Evolutionary conservation across 2,329 filamentous ascomycete species (phyloP).

Genomic region (Tolypocladium sp.): DNA sequence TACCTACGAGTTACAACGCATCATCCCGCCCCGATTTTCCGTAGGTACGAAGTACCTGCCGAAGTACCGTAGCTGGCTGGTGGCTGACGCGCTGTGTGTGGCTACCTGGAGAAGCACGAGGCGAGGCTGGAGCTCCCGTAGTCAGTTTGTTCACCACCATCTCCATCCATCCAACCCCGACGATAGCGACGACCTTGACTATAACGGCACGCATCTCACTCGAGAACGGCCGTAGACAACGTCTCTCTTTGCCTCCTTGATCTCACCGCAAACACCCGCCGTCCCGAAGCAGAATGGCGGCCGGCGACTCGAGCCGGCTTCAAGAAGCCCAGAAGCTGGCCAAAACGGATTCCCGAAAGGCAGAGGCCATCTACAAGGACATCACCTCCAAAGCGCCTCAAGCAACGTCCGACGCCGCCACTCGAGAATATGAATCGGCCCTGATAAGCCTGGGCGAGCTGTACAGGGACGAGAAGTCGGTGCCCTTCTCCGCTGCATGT

Average conservation of each 20-base stretch:
- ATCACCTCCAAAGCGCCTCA: conserved; percentile 80
- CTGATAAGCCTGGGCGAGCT: conserved; percentile 84
- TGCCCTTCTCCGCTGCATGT: conserved; percentile 8
- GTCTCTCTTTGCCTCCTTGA: neutral
- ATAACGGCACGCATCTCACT: neutral
- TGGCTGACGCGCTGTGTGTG: conserved; percentile 17
- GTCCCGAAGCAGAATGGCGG: conserved; percentile 36
- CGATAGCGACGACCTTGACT: neutral
- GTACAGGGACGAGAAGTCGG: conserved; percentile 80
- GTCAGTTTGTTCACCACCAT: neutral
- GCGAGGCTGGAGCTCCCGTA: conserved; percentile 1
- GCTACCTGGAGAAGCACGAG: conserved; percentile 20
- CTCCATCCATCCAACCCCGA: neutral
- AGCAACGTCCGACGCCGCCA: conserved; percentile 71
- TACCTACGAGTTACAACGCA: too few relatives aligned
- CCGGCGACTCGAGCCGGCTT: conserved; percentile 57
- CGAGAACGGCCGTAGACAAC: neutral
- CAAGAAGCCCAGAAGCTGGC: conserved; percentile 80
- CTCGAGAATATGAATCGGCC: conserved; percentile 85
- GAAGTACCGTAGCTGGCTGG: neutral
- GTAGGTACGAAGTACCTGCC: neutral
- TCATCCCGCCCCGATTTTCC: neutral
- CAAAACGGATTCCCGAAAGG: conserved; percentile 73
- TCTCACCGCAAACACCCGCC: neutral
- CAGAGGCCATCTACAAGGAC: conserved; percentile 81